Base-by-base conservation (phyloP, 371 early-diverging fungal species). In the Globomyces sp. region DNA sequence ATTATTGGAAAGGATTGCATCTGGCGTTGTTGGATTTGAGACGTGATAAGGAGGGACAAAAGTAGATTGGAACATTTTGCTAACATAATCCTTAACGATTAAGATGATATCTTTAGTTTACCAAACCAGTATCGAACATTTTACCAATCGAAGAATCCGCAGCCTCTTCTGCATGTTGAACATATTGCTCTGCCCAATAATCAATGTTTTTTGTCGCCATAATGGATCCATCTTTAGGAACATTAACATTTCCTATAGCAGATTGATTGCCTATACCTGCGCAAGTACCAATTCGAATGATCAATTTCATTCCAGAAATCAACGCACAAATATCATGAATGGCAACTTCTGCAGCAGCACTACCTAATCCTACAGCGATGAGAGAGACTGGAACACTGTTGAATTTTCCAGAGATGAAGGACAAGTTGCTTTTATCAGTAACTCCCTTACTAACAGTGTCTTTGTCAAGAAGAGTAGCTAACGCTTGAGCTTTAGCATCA, bases 311-410 rank as follows among this genome's bases (percentile, higher is more conserved):
- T 0, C 98, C 98, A 40, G 85, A 78, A 0, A 90, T 89, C 46
- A 92, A 88, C 41, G 91, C 91, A 48, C 98, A 85, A 37, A 87
- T 81, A 74, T 97, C 98, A 37, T 96, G 85, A 11, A 97, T 87
- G 67, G 95, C 89, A 67, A 96, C 92, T 74, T 96, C 97, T 90
- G 93, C 92, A 92, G 93, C 94, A 2, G 90, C 74, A 9, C 84
- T 75, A 45, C 97, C 96, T 89, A 87, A 89, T 37, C 91, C 91
- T 61, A 95, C 95, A 45, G 95, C 93, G 62, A 95, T 85, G 50
- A 97, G 90, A 43, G 87, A 82, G 2, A 97, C 85, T 9, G 92
- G 92, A 0, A 87, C 82, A 24, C 87, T 86, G 63, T 86, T 81
- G 80, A 88, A 96, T 8, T 86, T 71, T 37, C 96, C 96, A 9